Evolutionary conservation across 768 basidiomycete species (phyloP), one percentile per base, ranked within the genome.

Genomic region (Naganishia onofrii): DNA sequence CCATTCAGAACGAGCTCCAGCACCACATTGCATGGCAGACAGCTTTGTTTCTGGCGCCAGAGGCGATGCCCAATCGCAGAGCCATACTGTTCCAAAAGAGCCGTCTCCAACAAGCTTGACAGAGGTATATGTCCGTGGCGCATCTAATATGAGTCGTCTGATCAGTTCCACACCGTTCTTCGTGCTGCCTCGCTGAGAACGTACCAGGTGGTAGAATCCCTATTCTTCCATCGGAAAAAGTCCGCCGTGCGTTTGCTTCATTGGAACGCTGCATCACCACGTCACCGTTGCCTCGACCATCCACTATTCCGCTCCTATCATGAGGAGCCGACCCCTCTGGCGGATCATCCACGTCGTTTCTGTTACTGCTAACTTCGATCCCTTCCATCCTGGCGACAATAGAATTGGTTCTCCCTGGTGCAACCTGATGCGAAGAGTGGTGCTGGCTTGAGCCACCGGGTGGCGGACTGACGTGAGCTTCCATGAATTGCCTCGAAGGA

Each of bases 51-150:
- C 90, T 81, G 92, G 88, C 79, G 93, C 92, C 79, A 98, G 84
- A 72, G 90, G 88, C 78, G 91, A 92, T 85, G 96, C 93, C 95
- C 95, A 99, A 85, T 99, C 96, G 82, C 94, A 96, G 75, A 99
- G 86, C 88, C 91, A 93, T 74, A 99, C 96, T 3, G 93, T 98
- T 64, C 96, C 96, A 79, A 99, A 98, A 7, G 95, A 97, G 67
- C 96, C 96, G 81, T 97, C 95, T 51, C 96, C 96, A 81, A 99
- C 87, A 72, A 91, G 89, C 84, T 98, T 98, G 85, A 98, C 87
- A 58, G 92, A 90, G 32, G 93, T 94, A 81, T 94, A 99, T 23
- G 89, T 89, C 76, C 93, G 89, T 69, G 87, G 87, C 21, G 91
- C 93, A 76, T 85, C 93, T 95, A 32, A 29, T 3, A 51, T 8